A percentile compares a stretch with the other conserved stretches of the same genome.
Evolutionary conservation across 139 green algal species (phyloP).

Genomic region (Chlorella sp.): DNA sequence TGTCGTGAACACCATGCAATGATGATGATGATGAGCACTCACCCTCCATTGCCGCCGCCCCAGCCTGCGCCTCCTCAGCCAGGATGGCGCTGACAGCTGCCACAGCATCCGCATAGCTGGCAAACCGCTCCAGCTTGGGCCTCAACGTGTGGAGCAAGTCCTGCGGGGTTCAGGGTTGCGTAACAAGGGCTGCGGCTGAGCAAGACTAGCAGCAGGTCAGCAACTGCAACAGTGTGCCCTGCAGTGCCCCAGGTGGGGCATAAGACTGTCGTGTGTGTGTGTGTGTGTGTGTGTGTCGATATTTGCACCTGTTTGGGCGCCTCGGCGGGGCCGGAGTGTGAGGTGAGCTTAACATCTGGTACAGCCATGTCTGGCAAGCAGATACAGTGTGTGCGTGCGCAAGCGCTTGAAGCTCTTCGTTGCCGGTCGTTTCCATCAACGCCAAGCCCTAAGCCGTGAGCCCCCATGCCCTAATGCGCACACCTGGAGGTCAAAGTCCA

Average conservation of each 20-base stretch:
- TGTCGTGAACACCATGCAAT: neutral
- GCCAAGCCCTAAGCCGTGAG: no score
- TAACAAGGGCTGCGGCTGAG: no score
- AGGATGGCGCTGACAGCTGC: constrained; percentile 59
- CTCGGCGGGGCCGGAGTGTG: no score
- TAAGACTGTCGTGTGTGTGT: neutral
- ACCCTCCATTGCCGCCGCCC: constrained; percentile 20
- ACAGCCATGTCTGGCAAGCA: no score
- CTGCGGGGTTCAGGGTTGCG: no score
- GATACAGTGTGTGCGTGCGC: no score
- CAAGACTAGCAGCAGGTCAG: no score
- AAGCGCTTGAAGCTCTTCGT: no score
- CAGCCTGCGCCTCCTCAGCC: constrained; percentile 32
- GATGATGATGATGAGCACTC: neutral
- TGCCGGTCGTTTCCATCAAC: no score
- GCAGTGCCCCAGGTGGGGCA: neutral
- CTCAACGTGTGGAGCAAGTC: constrained; percentile 75
- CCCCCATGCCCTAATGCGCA: no score
- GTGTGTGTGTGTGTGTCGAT: no score
- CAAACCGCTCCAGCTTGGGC: constrained; percentile 45
- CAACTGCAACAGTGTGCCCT: neutral
- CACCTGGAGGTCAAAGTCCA: constrained; percentile 88
- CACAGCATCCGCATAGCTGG: constrained; percentile 55
- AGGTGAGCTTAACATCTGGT: neutral
- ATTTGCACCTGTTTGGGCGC: no score